Evolutionary conservation across 768 basidiomycete genomes (phyloP).

Genomic region (Candolleomyces eurysporus): DNA sequence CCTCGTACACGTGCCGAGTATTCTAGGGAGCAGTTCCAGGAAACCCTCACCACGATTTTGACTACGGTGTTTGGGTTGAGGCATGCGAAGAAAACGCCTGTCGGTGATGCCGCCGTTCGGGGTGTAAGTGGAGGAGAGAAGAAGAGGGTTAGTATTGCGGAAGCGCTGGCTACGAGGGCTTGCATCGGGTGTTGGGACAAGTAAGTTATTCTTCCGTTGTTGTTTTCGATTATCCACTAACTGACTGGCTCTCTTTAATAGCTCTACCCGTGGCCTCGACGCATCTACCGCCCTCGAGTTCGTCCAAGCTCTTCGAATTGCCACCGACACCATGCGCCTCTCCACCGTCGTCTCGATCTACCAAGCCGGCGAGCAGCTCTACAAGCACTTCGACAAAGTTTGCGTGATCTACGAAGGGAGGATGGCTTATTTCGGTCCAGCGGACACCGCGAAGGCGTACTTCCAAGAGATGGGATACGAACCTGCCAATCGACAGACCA

Average conservation of each 20-base stretch:
- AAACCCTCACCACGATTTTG: slow-evolving; percentile 49
- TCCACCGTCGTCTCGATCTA: slow-evolving; percentile 82
- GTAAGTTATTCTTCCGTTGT: slow-evolving; percentile 26
- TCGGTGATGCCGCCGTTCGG: slow-evolving; percentile 74
- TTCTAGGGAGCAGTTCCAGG: slow-evolving; percentile 41
- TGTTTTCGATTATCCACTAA: not conserved
- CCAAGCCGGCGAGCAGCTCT: slow-evolving; percentile 74
- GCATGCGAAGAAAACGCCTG: slow-evolving; percentile 67
- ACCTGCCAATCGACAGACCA: slow-evolving; percentile 63
- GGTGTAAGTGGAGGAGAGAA: slow-evolving; percentile 76
- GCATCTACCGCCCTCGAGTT: slow-evolving; percentile 75
- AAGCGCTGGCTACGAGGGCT: slow-evolving; percentile 56
- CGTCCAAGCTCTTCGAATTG: slow-evolving; percentile 59
- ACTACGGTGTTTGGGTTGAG: slow-evolving; percentile 73
- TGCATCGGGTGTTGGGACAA: slow-evolving; percentile 68
- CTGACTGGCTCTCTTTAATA: slow-evolving; percentile 20
- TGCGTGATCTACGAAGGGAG: slow-evolving; percentile 73
- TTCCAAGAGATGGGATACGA: slow-evolving; percentile 47
- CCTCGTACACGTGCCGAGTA: slow-evolving; percentile 52
- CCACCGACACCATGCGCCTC: slow-evolving; percentile 52
- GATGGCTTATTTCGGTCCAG: slow-evolving; percentile 75
- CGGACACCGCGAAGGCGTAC: slow-evolving; percentile 61
- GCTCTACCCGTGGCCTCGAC: slow-evolving; percentile 64
- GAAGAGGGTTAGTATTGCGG: slow-evolving; percentile 79
- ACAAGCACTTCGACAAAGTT: slow-evolving; percentile 74